Base-by-base conservation (phyloP, 805 yeast species). In the Saccharomycopsis sp. region DNA sequence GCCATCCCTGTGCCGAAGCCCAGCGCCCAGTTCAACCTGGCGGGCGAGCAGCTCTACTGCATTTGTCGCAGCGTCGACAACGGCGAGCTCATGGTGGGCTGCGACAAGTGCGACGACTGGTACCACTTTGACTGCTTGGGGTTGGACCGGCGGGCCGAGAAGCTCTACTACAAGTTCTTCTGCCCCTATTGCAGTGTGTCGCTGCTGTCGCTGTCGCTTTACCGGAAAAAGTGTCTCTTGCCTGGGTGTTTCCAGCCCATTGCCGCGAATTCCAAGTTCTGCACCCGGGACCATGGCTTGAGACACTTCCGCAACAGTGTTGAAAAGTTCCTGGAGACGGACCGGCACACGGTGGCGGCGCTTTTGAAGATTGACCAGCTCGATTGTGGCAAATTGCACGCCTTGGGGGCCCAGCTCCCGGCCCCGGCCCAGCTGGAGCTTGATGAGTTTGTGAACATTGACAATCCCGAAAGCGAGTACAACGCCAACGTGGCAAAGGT, bases 71-170 rank as follows among this genome's bases (percentile, higher is more conserved):
- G 69, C 46, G 80, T 86, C 0, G 96, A 88, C 52, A 67, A 70
- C 45, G 92, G 88, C 1, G 78, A 75, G 43, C 62, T 87, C 55
- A 88, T 88, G 96, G 81, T 88, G n/a, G 85, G 82, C 0, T 87
- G 96, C 56, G 96, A 87, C 56, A 88, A 85, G 4, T 88, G 96
- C 60, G 95, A 86, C 53, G 95, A 85, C 44, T 88, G 96, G 96
- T 88, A 70, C 55, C 96, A 88, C 59, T 84, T 87, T 58, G 63
- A 62, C 34, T 88, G 96, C 56, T 73, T 87, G 69, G 68, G 68
- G 39, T 55, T 86, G 27, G 67, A 76, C 38, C 56, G 55, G 6
- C 59, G 64, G 40, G 70, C 69, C 52, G 67, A 72, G 43, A 65
- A 68, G 30, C 62, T 86, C 38, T 77, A 86, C 8, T 66, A 71